Conservation (phyloP, 805 yeast species). For the Starmerella gropengiesseri region DNA sequence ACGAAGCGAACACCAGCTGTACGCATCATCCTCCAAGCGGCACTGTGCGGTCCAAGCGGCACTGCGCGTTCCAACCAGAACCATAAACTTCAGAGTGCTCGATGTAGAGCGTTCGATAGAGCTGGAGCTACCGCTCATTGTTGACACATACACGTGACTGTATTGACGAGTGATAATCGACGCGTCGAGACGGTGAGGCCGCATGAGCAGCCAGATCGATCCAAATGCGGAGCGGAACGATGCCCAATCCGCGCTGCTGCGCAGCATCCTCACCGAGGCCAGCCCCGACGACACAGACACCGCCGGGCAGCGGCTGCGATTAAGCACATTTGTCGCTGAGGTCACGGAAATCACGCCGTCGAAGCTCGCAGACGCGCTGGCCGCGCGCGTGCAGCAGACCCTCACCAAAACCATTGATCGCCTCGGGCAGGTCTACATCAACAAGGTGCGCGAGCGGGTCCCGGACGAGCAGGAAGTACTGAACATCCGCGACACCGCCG, state of each 20-base stretch:
- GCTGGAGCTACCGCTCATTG: too few relatives aligned
- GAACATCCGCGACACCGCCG: not conserved
- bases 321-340: constrained; percentile 12
- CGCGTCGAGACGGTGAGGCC: too few relatives aligned
- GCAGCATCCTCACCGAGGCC: constrained; percentile 7
- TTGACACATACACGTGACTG: too few relatives aligned
- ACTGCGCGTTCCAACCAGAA: too few relatives aligned
- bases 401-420: not conserved
- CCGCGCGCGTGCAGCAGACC: constrained; percentile 2
- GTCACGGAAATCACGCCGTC: constrained; percentile 9
- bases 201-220: constrained; percentile 1
- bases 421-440: constrained; percentile 2
- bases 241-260: constrained; percentile 6
- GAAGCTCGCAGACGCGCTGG: constrained; percentile 8
- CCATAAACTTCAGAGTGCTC: too few relatives aligned
- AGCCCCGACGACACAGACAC: constrained; percentile 1
- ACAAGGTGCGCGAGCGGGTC: constrained; percentile 8
- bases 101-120: too few relatives aligned
- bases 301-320: constrained; percentile 7
- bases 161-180: too few relatives aligned
- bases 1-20: too few relatives aligned
- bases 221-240: not conserved
- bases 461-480: constrained; percentile 3
- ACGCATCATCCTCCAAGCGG: too few relatives aligned
- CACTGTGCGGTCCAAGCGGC: too few relatives aligned